Percentiles rank a stretch among this genome's conserved stretches.
Conservation (phyloP, 1,284 basidiomycete genomes). For the Golubevia pallescens region DNA sequence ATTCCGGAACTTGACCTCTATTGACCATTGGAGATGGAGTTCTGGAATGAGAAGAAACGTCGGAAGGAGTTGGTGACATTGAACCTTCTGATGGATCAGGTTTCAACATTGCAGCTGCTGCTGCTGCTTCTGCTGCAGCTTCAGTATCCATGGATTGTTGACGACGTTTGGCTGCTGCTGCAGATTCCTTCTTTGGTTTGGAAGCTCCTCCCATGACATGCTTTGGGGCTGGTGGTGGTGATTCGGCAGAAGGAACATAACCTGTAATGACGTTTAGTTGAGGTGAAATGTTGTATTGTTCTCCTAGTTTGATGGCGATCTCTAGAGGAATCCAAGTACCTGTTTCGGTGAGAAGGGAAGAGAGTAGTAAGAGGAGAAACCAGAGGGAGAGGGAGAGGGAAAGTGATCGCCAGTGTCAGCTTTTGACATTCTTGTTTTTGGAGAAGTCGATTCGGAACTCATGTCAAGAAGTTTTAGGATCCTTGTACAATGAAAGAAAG, state of each 20-base stretch:
- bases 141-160: background rate
- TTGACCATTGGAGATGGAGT: constrained; percentile 77
- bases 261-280: constrained; percentile 93
- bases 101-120: constrained; percentile 66
- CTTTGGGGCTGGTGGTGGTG: constrained; percentile 92
- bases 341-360: constrained; percentile 62
- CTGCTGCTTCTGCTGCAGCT: constrained; percentile 25
- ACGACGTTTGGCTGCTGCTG: constrained; percentile 9
- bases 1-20: constrained; percentile 19
- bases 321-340: constrained; percentile 99
- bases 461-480: too few relatives aligned
- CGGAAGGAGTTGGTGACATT: constrained; percentile 83
- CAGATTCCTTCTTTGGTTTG: constrained; percentile 2
- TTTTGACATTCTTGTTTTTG: background rate
- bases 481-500: too few relatives aligned
- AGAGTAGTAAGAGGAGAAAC: constrained; percentile 3
- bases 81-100: constrained; percentile 70
- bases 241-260: constrained; percentile 83
- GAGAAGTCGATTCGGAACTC: too few relatives aligned
- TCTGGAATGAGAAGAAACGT: constrained; percentile 81
- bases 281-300: constrained; percentile 89
- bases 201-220: constrained; percentile 69
- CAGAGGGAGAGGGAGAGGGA: background rate
- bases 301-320: constrained; percentile 81
- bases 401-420: background rate